Evolutionary conservation across 768 basidiomycete species (phyloP).

Genomic region (Suillus spraguei): DNA sequence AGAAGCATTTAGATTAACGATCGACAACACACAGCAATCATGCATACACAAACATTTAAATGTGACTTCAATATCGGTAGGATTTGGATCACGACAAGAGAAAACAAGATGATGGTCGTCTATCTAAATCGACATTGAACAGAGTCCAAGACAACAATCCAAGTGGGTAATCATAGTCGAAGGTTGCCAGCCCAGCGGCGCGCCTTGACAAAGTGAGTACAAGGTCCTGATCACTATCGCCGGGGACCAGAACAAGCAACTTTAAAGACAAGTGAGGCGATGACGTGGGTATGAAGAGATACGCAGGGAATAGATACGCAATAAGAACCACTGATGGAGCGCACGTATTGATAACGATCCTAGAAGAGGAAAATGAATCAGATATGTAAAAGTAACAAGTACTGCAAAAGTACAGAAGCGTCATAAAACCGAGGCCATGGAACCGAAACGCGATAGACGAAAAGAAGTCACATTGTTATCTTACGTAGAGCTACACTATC

Average conservation of each 20-base stretch:
- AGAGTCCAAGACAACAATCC: slow-evolving; percentile 7
- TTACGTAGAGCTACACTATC: slow-evolving; percentile 8
- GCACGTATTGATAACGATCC: slow-evolving; percentile 3
- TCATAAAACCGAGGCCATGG: slow-evolving; percentile 3
- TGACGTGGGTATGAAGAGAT: slow-evolving; percentile 8
- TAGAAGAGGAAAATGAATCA: not conserved
- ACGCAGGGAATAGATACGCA: slow-evolving; percentile 11
- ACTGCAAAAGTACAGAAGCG: slow-evolving; percentile 10
- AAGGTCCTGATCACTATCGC: slow-evolving; percentile 4
- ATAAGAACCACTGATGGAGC: slow-evolving; percentile 2
- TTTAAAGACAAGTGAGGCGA: slow-evolving; percentile 3
- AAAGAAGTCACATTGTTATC: not conserved
- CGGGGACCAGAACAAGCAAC: not conserved
- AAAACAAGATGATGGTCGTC: no score
- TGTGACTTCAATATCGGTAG: no score
- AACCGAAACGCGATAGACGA: slow-evolving; percentile 1
- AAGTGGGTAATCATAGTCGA: not conserved
- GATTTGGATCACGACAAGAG: no score
- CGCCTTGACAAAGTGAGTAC: slow-evolving; percentile 9
- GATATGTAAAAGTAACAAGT: not conserved
- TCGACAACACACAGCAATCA: not conserved
- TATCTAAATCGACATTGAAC: no score
- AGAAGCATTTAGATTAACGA: slow-evolving; percentile 47
- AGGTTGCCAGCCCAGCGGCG: slow-evolving; percentile 8
- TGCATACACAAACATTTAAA: not conserved